These are phyloP conservation scores for Pseudogymnoascus sp. DNA, from an alignment of 2,329 filamentous ascomycete species.

Conservation along the genomic window DNA sequence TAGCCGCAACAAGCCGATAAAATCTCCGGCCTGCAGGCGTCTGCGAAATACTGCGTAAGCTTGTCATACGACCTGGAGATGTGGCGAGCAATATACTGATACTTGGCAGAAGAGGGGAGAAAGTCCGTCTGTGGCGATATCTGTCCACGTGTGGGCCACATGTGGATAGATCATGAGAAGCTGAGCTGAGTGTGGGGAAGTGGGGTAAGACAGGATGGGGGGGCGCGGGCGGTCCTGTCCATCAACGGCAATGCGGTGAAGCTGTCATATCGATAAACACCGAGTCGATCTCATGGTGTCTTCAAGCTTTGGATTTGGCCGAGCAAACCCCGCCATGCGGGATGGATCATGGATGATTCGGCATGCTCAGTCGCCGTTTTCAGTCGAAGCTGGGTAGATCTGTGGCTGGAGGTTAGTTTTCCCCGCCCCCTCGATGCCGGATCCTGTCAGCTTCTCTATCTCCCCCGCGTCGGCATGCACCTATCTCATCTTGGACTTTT, in stretches of 20 bases:
- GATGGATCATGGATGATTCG: background rate
- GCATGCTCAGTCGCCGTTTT: background rate
- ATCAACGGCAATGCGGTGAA: background rate
- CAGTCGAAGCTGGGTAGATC: background rate
- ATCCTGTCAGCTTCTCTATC: background rate
- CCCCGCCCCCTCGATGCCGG: background rate
- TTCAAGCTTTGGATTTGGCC: conserved; percentile 2
- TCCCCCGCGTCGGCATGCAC: background rate
- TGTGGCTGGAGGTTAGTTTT: background rate
- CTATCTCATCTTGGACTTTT: background rate
- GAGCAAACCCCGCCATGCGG: background rate
- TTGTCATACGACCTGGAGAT: conserved; percentile 1
- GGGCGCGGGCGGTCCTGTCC: background rate
- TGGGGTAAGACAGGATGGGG: background rate
- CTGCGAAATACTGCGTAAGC: background rate
- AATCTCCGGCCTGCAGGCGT: conserved; percentile 1
- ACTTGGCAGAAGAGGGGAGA: background rate
- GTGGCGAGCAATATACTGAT: conserved; percentile 6
- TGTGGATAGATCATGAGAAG: background rate
- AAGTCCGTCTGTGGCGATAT: background rate
- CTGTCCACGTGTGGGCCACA: background rate
- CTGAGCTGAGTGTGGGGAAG: background rate
- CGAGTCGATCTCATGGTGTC: background rate
- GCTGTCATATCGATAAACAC: background rate
- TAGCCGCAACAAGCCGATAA: conserved; percentile 7